Conservation (phyloP, 768 basidiomycete species). For the Russula sp. region DNA sequence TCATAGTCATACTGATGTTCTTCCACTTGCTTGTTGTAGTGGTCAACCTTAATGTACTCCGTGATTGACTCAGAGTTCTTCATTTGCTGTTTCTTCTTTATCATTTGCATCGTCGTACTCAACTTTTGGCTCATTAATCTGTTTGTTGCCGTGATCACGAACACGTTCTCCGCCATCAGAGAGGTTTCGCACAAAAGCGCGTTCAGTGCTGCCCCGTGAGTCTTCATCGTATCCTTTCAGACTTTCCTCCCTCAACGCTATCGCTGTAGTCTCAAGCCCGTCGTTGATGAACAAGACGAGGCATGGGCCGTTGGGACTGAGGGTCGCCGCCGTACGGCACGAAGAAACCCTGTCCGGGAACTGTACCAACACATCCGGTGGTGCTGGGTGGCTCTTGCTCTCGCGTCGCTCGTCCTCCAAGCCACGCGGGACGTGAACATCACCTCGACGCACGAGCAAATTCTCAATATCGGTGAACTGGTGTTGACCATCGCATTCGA, state of each 20-base stretch:
- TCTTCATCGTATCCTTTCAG: constrained; percentile 16
- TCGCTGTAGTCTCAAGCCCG: constrained; percentile 32
- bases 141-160: constrained; percentile 93
- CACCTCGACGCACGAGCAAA: constrained; percentile 37
- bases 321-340: constrained; percentile 39
- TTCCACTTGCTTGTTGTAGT: constrained; percentile 36
- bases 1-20: constrained; percentile 9
- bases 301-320: constrained; percentile 42
- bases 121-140: constrained; percentile 95
- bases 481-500: constrained; percentile 81
- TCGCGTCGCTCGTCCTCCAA: constrained; percentile 66
- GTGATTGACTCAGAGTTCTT: constrained; percentile 90
- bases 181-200: constrained; percentile 85
- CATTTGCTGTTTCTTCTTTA: constrained; percentile 82
- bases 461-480: constrained; percentile 63
- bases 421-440: constrained; percentile 57
- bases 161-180: constrained; percentile 84
- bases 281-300: constrained; percentile 56
- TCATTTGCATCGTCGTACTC: constrained; percentile 74
- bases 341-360: constrained; percentile 45
- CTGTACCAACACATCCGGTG: constrained; percentile 55
- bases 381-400: constrained; percentile 72
- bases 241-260: background rate
- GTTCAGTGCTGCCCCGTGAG: constrained; percentile 76
- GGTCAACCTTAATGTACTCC: constrained; percentile 78